Evolutionary conservation across 257 asterid species (phyloP).

Genomic region (Lycium barbarum): DNA sequence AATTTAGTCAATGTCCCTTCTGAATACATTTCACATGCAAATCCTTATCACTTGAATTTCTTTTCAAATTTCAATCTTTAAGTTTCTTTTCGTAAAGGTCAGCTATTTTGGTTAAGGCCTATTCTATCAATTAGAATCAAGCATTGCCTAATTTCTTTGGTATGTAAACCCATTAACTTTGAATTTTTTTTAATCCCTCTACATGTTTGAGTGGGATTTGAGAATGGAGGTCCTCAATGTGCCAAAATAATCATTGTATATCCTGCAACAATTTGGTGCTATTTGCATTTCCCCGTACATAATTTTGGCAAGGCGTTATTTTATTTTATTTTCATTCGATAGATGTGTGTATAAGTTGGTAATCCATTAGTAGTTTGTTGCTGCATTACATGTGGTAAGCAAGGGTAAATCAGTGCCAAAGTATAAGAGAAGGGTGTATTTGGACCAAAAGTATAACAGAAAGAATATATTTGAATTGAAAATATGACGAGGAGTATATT

Average conservation of each 20-base stretch:
- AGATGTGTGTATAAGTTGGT: background rate
- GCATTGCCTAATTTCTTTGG: constrained; percentile 1
- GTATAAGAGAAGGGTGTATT: too few species aligned
- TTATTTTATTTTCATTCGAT: background rate
- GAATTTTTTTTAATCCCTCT: background rate
- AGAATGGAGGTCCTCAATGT: background rate
- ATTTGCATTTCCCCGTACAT: background rate
- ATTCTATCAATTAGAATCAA: too few species aligned
- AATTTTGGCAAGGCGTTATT: background rate
- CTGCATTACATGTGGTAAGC: background rate
- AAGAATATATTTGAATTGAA: too few species aligned
- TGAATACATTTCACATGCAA: constrained; percentile 24
- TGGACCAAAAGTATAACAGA: too few species aligned
- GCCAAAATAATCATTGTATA: background rate
- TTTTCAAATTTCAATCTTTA: background rate
- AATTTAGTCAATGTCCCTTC: constrained; percentile 3
- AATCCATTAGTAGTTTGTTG: background rate
- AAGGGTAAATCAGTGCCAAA: too few species aligned
- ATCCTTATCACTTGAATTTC: too few species aligned
- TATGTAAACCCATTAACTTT: constrained; percentile 6
- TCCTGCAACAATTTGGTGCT: background rate
- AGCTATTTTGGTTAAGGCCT: background rate
- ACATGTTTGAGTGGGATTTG: background rate
- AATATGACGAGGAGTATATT: too few species aligned
- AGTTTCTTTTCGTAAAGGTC: background rate